Conservation (phyloP, 169 alveolate genomes). For the Eimeria mitis region DNA sequence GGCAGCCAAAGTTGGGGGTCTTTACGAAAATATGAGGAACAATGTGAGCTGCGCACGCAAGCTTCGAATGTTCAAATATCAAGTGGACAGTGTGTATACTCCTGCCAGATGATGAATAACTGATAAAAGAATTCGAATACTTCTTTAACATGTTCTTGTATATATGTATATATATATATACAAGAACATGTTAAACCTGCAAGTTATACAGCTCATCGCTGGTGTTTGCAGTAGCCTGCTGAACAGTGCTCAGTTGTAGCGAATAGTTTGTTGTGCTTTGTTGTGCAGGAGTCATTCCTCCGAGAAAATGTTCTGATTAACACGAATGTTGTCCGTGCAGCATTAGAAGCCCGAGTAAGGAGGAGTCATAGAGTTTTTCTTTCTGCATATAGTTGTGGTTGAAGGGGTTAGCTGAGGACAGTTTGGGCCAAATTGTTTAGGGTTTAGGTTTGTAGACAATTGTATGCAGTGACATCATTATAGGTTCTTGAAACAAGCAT, state of each 20-base stretch:
- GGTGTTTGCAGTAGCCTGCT: not conserved
- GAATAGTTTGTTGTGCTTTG: not conserved
- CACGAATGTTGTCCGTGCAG: conserved; percentile 74
- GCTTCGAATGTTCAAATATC: no score
- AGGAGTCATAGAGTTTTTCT: no score
- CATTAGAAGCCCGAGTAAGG: conserved; percentile 35
- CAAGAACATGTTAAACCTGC: not conserved
- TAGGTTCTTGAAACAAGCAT: not conserved
- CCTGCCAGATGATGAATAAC: not conserved
- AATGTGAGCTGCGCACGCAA: conserved; percentile 64
- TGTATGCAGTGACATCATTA: not conserved
- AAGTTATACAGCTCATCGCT: not conserved
- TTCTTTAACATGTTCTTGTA: not conserved
- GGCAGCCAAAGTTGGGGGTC: conserved; percentile 87
- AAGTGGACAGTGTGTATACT: not conserved
- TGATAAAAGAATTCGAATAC: not conserved
- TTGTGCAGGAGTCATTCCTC: conserved; percentile 79
- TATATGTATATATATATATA: not conserved
- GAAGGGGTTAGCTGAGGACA: not conserved
- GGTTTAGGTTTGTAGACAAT: not conserved
- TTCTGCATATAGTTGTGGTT: not conserved
- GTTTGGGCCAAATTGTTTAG: not conserved
- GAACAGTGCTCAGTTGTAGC: not conserved
- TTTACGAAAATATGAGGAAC: conserved; percentile 84
- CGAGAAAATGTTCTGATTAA: conserved; percentile 82